A percentile compares a stretch with the other conserved stretches of the same genome.
Evolutionary conservation across 176 grass and related monocot species (phyloP).

Genomic region (Stipa capillata): DNA sequence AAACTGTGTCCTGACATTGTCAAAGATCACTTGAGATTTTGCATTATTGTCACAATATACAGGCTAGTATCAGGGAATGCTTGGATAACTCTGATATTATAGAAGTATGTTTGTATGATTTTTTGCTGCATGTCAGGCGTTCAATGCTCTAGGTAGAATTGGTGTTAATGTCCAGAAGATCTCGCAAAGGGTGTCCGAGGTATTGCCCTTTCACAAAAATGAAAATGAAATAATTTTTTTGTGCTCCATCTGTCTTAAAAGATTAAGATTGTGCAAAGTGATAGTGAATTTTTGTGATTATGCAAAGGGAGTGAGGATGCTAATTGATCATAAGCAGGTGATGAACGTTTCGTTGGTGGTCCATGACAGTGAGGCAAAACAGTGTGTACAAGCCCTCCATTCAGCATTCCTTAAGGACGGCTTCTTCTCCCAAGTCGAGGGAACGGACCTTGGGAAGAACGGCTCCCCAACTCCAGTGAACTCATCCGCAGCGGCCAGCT

Average conservation of each 20-base stretch:
- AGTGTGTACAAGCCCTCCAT: constrained; percentile 65
- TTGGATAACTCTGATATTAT: constrained; percentile 37
- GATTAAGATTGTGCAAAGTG: too few species aligned
- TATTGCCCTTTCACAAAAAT: background rate
- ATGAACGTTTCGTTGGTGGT: constrained; percentile 77
- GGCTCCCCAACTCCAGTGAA: constrained; percentile 2
- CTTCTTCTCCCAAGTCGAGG: too few species aligned
- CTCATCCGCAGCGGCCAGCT: too few species aligned
- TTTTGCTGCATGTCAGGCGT: constrained; percentile 30
- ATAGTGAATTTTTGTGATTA: too few species aligned
- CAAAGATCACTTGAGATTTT: too few species aligned
- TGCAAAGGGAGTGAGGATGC: too few species aligned
- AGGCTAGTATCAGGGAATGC: too few species aligned
- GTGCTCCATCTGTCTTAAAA: background rate
- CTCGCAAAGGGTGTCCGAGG: background rate
- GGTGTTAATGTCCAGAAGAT: background rate
- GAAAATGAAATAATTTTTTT: background rate
- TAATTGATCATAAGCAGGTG: constrained; percentile 28
- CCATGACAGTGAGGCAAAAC: constrained; percentile 65
- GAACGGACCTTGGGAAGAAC: too few species aligned
- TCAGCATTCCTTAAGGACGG: constrained; percentile 71
- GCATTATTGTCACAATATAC: too few species aligned
- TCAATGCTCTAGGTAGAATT: background rate
- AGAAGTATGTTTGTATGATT: background rate
- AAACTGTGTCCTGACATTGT: too few species aligned